phyloP scores from a whole-genome alignment of 345 rosid genomes.

The Firmiana major region DNA sequence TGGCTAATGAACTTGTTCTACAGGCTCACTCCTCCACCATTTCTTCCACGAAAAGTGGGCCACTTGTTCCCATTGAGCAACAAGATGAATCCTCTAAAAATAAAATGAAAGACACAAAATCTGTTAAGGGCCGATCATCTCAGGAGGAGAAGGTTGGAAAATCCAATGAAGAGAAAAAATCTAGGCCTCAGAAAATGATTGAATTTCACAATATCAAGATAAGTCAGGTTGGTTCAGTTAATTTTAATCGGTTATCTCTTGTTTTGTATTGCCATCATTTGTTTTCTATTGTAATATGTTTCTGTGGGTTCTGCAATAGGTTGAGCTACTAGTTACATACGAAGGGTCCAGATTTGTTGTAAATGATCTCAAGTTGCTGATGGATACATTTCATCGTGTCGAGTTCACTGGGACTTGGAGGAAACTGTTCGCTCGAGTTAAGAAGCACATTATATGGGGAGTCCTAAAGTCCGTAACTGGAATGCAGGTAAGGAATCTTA shows the following conservation, averaged over 20 bases:
- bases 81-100: slow-evolving; percentile 62
- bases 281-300: not conserved
- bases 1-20: slow-evolving; percentile 76
- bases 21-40: slow-evolving; percentile 26
- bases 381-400: slow-evolving; percentile 88
- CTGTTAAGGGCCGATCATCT: slow-evolving; percentile 70
- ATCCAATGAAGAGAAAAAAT: slow-evolving; percentile 71
- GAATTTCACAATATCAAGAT: slow-evolving; percentile 91
- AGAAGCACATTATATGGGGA: slow-evolving; percentile 98
- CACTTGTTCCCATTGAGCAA: slow-evolving; percentile 49
- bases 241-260: not conserved
- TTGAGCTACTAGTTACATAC: slow-evolving; percentile 77
- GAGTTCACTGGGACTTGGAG: slow-evolving; percentile 98
- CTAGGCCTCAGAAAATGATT: slow-evolving; percentile 80
- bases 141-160: slow-evolving; percentile 89
- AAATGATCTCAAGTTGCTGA: slow-evolving; percentile 88
- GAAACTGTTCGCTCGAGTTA: slow-evolving; percentile 91
- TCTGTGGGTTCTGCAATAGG: slow-evolving; percentile 40
- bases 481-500: slow-evolving; percentile 69
- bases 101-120: slow-evolving; percentile 61
- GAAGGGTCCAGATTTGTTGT: slow-evolving; percentile 72
- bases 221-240: slow-evolving; percentile 66
- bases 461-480: slow-evolving; percentile 95
- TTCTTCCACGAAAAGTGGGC: slow-evolving; percentile 42
- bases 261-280: slow-evolving; percentile 5